phyloP scores from a whole-genome alignment of 2,329 filamentous ascomycete genomes.

The Chlorencoelia australis region DNA sequence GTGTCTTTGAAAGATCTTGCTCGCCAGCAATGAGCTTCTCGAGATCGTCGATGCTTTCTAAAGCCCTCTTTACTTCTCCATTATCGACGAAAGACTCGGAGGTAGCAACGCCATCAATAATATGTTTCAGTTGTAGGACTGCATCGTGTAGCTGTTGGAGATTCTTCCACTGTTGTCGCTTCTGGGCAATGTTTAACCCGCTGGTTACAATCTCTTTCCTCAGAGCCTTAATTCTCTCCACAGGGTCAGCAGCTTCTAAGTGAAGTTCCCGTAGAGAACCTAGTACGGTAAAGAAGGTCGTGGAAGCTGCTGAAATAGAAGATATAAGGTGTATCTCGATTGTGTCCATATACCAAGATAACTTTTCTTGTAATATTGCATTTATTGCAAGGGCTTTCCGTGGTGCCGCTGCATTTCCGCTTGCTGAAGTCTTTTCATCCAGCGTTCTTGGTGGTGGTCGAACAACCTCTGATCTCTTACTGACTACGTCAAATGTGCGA shows the following conservation, averaged over 20 bases:
- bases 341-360: conserved; percentile 99
- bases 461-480: conserved; percentile 91
- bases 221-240: conserved; percentile 71
- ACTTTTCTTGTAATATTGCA: conserved; percentile 92
- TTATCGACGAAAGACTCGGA: conserved; percentile 76
- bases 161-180: conserved; percentile 74
- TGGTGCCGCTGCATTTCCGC: conserved; percentile 48
- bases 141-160: conserved; percentile 71
- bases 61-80: conserved; percentile 69
- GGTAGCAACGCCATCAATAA: conserved; percentile 62
- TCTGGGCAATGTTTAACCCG: conserved; percentile 75
- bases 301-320: conserved; percentile 89
- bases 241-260: conserved; percentile 82
- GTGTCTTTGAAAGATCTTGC: conserved; percentile 27
- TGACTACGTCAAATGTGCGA: conserved; percentile 90
- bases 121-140: conserved; percentile 68
- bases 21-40: conserved; percentile 78
- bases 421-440: conserved; percentile 44
- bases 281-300: conserved; percentile 89
- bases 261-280: conserved; percentile 87
- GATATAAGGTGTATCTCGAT: conserved; percentile 95
- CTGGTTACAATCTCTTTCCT: conserved; percentile 76
- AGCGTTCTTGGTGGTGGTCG: conserved; percentile 39
- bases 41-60: conserved; percentile 64
- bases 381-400: conserved; percentile 89